Conservation (phyloP, 2,329 filamentous ascomycete species). For the Aspergillus clavatus region DNA sequence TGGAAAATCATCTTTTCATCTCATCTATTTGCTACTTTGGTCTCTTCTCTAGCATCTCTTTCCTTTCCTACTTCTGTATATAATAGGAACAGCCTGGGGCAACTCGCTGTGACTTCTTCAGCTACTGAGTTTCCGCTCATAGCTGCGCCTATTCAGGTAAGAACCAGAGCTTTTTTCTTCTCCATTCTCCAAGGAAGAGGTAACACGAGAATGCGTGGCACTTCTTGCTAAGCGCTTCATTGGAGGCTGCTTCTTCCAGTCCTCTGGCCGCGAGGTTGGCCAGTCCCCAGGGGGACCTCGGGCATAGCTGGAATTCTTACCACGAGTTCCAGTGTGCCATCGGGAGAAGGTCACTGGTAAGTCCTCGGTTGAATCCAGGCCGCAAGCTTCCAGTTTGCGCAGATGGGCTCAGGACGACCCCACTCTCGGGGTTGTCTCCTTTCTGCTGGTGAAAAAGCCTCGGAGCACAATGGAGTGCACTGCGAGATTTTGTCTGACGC, state of each 20-base stretch:
- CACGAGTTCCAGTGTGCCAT: background rate
- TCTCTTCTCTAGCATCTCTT: conserved; percentile 1
- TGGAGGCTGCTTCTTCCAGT: background rate
- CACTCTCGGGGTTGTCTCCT: background rate
- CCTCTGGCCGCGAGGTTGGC: background rate
- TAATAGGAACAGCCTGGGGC: background rate
- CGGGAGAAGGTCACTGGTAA: background rate
- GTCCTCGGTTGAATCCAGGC: background rate
- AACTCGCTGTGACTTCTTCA: background rate
- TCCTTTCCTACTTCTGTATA: too few species aligned
- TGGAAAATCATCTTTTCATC: background rate
- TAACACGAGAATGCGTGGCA: too few species aligned
- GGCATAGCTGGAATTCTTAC: background rate
- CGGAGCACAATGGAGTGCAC: background rate
- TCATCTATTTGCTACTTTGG: conserved; percentile 1
- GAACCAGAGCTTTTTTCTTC: conserved; percentile 2
- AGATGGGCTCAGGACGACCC: background rate
- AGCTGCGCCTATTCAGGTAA: background rate
- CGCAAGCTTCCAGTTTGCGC: background rate
- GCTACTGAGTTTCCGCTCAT: background rate
- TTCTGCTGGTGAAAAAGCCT: background rate
- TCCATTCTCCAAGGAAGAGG: background rate
- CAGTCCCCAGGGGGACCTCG: background rate
- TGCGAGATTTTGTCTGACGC: background rate
- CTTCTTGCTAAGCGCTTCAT: background rate